These are phyloP conservation scores for Colletotrichum euphorbiae DNA, from an alignment of 2,329 filamentous ascomycete species.

Conservation along the genomic window DNA sequence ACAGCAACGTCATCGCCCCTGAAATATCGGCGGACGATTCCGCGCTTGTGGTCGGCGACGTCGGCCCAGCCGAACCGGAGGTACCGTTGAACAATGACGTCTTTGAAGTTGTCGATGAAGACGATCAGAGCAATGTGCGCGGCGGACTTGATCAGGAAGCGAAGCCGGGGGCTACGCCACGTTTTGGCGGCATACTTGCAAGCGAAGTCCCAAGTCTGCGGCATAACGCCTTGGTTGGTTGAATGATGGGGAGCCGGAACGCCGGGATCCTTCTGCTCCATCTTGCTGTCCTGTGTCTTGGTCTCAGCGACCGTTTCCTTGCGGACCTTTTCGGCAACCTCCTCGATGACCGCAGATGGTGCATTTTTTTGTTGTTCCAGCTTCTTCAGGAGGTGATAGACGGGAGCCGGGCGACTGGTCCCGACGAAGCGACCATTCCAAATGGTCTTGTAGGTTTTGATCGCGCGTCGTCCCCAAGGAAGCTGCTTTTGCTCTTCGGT, in stretches of 20 bases:
- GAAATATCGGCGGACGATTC: slow-evolving; percentile 28
- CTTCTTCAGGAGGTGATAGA: slow-evolving; percentile 14
- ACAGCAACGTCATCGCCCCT: neutral
- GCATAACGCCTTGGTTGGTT: neutral
- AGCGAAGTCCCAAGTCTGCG: neutral
- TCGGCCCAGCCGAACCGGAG: slow-evolving; percentile 14
- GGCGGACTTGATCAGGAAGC: neutral
- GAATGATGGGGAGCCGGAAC: too few species aligned
- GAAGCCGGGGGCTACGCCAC: neutral
- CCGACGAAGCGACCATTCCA: slow-evolving; percentile 31
- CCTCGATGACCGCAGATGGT: neutral
- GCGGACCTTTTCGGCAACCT: neutral
- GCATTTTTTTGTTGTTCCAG: neutral
- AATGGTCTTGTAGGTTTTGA: slow-evolving; percentile 22
- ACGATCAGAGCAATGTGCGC: neutral
- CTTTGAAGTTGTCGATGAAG: neutral
- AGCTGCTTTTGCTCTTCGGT: slow-evolving; percentile 30
- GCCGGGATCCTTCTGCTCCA: too few species aligned
- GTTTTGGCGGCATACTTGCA: neutral
- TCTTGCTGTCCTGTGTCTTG: neutral
- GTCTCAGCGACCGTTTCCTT: neutral
- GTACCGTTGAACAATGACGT: neutral
- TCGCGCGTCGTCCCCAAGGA: neutral
- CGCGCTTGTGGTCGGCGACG: neutral
- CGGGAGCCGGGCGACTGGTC: slow-evolving; percentile 22